A percentile compares a stretch with the other conserved stretches of the same genome.
phyloP scores from a whole-genome alignment of 306 rosid genomes.

The Cucurbita maxima region DNA sequence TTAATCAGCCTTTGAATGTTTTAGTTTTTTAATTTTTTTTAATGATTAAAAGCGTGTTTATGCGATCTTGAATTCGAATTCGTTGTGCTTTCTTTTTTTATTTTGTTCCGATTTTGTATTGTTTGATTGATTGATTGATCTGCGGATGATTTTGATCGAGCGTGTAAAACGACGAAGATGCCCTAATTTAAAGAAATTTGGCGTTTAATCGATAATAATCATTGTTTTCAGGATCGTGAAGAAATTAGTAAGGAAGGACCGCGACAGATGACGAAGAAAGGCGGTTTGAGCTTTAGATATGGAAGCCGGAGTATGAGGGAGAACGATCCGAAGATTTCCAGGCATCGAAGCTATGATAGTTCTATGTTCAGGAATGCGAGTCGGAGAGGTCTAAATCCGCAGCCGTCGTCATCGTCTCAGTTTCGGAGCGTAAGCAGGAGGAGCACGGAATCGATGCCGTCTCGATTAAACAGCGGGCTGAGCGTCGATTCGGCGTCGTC shows the following conservation, averaged over 20 bases:
- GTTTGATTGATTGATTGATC: neutral
- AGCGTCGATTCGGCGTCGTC: neutral
- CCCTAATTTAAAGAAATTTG: neutral
- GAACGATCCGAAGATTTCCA: neutral
- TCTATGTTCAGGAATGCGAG: conserved; percentile 6
- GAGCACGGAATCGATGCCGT: neutral
- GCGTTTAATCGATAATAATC: neutral
- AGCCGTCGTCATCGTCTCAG: neutral
- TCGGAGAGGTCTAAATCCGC: conserved; percentile 2
- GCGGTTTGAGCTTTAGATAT: conserved; percentile 13
- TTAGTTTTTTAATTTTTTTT: neutral
- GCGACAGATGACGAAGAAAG: conserved; percentile 7
- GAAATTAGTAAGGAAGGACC: neutral
- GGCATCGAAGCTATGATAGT: conserved; percentile 13
- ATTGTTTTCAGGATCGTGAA: neutral
- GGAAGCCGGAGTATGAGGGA: conserved; percentile 1
- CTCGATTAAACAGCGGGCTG: conserved; percentile 6
- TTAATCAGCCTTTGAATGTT: neutral
- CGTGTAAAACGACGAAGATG: neutral
- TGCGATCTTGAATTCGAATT: neutral
- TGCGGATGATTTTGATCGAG: neutral
- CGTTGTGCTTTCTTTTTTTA: too few relatives aligned
- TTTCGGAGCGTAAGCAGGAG: conserved; percentile 13
- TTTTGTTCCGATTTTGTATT: neutral
- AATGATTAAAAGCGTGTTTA: neutral